A percentile compares a stretch with the other conserved stretches of the same genome.
Evolutionary conservation across 2,329 filamentous ascomycete genomes (phyloP).

Genomic region (Paraconiothyrium sp.): DNA sequence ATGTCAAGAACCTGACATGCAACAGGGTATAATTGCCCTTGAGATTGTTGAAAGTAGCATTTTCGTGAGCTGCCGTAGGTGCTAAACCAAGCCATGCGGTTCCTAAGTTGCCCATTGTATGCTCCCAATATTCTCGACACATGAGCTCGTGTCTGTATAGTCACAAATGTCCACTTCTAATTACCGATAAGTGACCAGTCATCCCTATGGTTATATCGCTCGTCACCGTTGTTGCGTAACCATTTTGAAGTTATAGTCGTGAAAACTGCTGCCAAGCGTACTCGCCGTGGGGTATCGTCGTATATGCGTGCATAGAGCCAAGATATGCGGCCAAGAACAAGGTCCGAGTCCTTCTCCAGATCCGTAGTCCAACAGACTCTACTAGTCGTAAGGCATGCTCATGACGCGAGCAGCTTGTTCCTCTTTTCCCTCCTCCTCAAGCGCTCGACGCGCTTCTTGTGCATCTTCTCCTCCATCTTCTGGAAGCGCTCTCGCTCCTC

Average conservation of each 20-base stretch:
- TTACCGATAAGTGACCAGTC: background rate
- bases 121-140: background rate
- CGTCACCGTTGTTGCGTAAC: background rate
- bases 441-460: conserved; percentile 91
- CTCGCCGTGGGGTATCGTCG: conserved; percentile 5
- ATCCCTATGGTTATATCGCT: too few species aligned
- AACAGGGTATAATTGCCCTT: background rate
- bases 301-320: background rate
- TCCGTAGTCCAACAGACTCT: background rate
- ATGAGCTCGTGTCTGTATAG: background rate
- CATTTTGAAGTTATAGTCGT: background rate
- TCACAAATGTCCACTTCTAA: background rate
- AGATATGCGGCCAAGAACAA: background rate
- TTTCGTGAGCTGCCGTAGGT: background rate
- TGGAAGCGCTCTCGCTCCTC: conserved; percentile 93
- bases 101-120: background rate
- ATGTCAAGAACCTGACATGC: too few species aligned
- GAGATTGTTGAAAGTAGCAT: background rate
- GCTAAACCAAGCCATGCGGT: background rate
- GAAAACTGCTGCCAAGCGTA: background rate
- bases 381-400: conserved; percentile 22
- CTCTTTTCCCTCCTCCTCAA: conserved; percentile 96
- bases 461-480: conserved; percentile 97
- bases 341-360: background rate
- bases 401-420: conserved; percentile 76